Evolutionary conservation across 2,329 filamentous ascomycete genomes (phyloP).

Genomic region (Septoria petroselini): DNA sequence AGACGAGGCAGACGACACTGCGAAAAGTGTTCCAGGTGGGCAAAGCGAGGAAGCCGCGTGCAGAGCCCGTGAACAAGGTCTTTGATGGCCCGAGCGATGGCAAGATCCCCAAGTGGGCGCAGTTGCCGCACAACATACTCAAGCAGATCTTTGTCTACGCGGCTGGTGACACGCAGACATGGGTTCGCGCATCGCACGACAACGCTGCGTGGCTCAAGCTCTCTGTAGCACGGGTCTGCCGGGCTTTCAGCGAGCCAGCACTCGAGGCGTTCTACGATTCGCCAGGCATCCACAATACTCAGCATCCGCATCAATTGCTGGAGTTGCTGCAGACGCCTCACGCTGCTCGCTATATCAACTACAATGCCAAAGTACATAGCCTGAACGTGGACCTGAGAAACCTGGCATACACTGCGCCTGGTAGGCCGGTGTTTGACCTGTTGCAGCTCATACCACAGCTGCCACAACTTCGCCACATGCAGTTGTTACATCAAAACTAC

Average conservation of each 20-base stretch:
- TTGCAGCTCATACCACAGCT: constrained; percentile 59
- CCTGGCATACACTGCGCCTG: constrained; percentile 54
- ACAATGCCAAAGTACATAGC: constrained; percentile 66
- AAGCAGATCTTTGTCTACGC: constrained; percentile 38
- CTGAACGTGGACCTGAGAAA: constrained; percentile 66
- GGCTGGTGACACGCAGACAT: constrained; percentile 29
- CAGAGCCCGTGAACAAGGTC: constrained; percentile 23
- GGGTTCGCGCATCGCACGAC: constrained; percentile 24
- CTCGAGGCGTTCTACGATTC: constrained; percentile 39
- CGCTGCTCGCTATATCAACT: constrained; percentile 50
- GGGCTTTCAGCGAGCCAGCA: constrained; percentile 37
- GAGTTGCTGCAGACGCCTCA: constrained; percentile 30
- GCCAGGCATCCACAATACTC: constrained; percentile 32
- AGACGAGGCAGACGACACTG: constrained; percentile 20
- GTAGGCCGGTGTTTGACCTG: constrained; percentile 56
- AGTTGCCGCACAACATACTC: constrained; percentile 37
- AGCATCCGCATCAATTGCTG: constrained; percentile 35
- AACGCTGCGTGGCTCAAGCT: constrained; percentile 36
- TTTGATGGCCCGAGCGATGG: constrained; percentile 37
- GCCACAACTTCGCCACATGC: constrained; percentile 65
- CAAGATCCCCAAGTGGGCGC: constrained; percentile 36
- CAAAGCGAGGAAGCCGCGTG: constrained; percentile 27
- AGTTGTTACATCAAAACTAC: constrained; percentile 69
- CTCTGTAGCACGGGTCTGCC: constrained; percentile 36
- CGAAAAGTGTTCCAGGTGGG: constrained; percentile 24